Conservation (phyloP, 371 early-diverging fungal species). For the Mucor indicus region DNA sequence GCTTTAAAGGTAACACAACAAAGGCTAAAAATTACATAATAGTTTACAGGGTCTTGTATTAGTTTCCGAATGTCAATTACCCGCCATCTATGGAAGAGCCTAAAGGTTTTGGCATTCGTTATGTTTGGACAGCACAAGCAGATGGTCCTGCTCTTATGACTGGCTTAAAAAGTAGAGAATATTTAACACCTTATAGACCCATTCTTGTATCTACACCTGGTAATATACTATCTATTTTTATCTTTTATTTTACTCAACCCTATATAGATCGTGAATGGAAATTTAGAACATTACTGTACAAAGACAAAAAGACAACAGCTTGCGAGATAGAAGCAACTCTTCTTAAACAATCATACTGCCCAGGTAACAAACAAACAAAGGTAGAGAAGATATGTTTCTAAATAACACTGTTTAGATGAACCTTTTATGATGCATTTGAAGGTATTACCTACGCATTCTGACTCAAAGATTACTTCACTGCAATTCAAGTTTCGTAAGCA, state of each 20-base stretch:
- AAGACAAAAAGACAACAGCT: conserved; percentile 30
- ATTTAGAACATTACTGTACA: conserved; percentile 29
- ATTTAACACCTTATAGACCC: conserved; percentile 48
- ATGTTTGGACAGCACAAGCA: conserved; percentile 55
- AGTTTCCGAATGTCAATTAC: conserved; percentile 54
- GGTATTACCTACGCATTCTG: conserved; percentile 21
- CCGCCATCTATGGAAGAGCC: conserved; percentile 50
- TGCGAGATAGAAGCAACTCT: conserved; percentile 35
- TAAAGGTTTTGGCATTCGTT: conserved; percentile 41
- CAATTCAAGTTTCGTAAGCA: conserved; percentile 42
- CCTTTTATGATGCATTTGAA: conserved; percentile 41
- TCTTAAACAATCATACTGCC: conserved; percentile 41
- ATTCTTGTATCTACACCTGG: conserved; percentile 40
- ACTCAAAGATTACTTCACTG: conserved; percentile 26
- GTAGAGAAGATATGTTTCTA: too few relatives aligned
- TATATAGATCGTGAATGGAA: conserved; percentile 37
- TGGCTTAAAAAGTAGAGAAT: conserved; percentile 48
- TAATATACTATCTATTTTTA: conserved; percentile 1
- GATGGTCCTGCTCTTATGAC: conserved; percentile 50
- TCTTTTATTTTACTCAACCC: not conserved
- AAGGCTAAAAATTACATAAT: not conserved
- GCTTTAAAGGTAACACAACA: conserved; percentile 49
- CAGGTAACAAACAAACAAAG: conserved; percentile 26
- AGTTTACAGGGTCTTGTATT: not conserved
- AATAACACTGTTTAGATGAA: conserved; percentile 38